Evolutionary conservation across 208 protist genomes (phyloP).

Genomic region (Wallacemonas sp.): DNA sequence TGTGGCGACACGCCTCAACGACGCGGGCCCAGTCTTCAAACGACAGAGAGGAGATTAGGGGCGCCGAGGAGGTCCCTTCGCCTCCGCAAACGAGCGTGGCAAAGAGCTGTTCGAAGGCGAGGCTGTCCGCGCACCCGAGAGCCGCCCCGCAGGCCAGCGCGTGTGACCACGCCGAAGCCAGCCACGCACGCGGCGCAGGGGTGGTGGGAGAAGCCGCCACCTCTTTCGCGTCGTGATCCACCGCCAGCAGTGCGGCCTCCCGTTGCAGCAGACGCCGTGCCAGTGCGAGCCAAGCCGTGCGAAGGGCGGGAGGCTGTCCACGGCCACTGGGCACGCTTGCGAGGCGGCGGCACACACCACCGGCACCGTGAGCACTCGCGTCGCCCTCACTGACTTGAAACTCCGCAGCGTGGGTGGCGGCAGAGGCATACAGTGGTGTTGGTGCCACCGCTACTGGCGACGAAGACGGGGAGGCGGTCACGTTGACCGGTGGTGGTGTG

Average conservation of each 20-base stretch:
- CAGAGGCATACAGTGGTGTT: too few relatives aligned
- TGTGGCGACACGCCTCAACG: constrained; percentile 32
- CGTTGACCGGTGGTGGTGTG: not conserved
- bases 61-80: too few relatives aligned
- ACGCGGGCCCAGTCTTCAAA: constrained; percentile 44
- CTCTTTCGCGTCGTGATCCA: too few relatives aligned
- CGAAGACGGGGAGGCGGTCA: not conserved
- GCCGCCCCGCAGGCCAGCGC: constrained; percentile 47
- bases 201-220: too few relatives aligned
- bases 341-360: not conserved
- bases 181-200: not conserved
- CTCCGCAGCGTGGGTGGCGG: too few relatives aligned
- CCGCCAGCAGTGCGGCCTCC: not conserved
- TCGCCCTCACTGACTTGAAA: too few relatives aligned
- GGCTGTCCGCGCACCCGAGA: constrained; percentile 53
- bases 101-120: constrained; percentile 56
- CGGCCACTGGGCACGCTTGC: constrained; percentile 7
- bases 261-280: constrained; percentile 13
- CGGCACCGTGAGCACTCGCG: too few relatives aligned
- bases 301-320: constrained; percentile 9
- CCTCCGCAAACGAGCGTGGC: constrained; percentile 33
- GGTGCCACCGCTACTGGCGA: too few relatives aligned
- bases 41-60: constrained; percentile 8
- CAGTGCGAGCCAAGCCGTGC: constrained; percentile 31
- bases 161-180: constrained; percentile 2